phyloP scores from a whole-genome alignment of 306 rosid species.

The Datisca glomerata region DNA sequence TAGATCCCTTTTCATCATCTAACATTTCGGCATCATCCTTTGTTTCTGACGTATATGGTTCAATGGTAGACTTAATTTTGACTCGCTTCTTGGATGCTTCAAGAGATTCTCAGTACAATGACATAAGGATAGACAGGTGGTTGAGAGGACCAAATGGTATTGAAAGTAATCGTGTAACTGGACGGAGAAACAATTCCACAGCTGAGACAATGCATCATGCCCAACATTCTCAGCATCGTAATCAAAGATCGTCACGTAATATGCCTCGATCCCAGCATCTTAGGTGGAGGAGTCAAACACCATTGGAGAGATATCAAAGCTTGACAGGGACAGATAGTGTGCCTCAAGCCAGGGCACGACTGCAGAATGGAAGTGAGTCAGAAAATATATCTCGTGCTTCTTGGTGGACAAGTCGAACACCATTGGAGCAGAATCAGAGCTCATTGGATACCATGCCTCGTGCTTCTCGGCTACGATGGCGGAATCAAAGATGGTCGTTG shows the following conservation, averaged over 20 bases:
- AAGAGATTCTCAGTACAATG: conserved; percentile 25
- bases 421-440: no score
- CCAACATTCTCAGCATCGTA: conserved; percentile 11
- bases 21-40: conserved; percentile 25
- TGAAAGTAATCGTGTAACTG: conserved; percentile 21
- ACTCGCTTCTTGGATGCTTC: conserved; percentile 17
- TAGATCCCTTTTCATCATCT: conserved; percentile 11
- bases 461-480: conserved; percentile 23
- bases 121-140: conserved; percentile 27
- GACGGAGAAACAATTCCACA: conserved; percentile 31
- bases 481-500: conserved; percentile 44
- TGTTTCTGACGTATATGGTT: conserved; percentile 17
- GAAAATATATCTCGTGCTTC: no score
- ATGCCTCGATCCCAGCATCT: conserved; percentile 17
- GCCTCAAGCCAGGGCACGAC: no score
- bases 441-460: no score
- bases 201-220: conserved; percentile 19
- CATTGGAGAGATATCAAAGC: conserved; percentile 3
- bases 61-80: conserved; percentile 19
- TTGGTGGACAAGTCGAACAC: no score
- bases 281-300: conserved; percentile 43
- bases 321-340: no score
- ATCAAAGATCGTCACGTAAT: conserved; percentile 13
- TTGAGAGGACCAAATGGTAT: conserved; percentile 16
- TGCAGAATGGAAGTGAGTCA: no score